Evolutionary conservation across 2,329 filamentous ascomycete genomes (phyloP), one percentile per base, ranked within the genome.

Genomic region (Capronia coronata): DNA sequence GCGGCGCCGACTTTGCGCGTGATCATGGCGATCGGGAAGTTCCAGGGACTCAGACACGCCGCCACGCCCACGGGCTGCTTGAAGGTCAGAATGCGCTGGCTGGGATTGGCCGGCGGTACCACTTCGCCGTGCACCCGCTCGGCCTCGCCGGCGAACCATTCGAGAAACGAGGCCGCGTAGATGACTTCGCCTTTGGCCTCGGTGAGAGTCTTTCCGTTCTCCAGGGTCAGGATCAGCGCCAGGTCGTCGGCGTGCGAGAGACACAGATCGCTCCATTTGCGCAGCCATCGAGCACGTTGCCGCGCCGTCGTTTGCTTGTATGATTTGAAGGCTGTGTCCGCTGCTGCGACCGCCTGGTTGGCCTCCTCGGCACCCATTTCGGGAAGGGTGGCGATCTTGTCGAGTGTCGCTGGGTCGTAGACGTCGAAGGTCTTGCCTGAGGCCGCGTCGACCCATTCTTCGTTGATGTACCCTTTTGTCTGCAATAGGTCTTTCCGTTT

Each of bases 371-470:
- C 74, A 59, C 83, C 78, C 75, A 93, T 93, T 64, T 97, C 71
- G 55, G 93, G 89, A 64, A 84, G 84, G 13, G 80, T 87, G 49
- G 87, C 89, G 61, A 97, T 89, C 27, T 86, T 69, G 59, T 85
- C 78, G 59, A 86, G 86, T 9, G 87, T 87, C 1, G 88, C 83
- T 5, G 93, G 93, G 67, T 98, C 88, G 19, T 49, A 51, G 53
- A 97, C 87, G 65, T 91, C 83, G 68, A 97, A 98, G 35, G 87
- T 95, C 77, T 93, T 83, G 65, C 89, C 88, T 0, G 87, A 94
- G 64, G 81, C 80, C 60, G 91, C 87, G 60, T 78, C 77, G 55
- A 94, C 79, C 88, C 90, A 97, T 74, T 49, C 48, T 11, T 55
- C 59, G 14, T 55, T 46, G 44, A 62, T 61, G 53, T 58, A 62